Evolutionary conservation across 2,329 filamentous ascomycete genomes (phyloP).

Genomic region (Curvularia sp.): DNA sequence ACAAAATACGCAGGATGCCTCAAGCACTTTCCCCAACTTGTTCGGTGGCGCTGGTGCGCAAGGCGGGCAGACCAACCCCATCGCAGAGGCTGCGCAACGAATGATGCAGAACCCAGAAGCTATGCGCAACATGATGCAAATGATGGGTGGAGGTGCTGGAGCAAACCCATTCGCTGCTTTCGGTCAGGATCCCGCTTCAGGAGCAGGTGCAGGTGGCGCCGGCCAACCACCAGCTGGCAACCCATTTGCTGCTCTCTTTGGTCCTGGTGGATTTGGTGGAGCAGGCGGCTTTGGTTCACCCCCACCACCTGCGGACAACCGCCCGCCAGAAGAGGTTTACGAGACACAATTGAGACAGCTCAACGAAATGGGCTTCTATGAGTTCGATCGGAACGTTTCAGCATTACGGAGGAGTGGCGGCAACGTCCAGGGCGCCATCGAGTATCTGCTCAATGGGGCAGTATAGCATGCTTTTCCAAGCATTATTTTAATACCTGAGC

Average conservation of each 20-base stretch:
- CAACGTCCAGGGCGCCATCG: slow-evolving; percentile 90
- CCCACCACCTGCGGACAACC: slow-evolving; percentile 72
- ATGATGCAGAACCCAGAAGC: slow-evolving; percentile 66
- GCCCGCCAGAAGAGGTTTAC: slow-evolving; percentile 93
- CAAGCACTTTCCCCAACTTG: slow-evolving; percentile 56
- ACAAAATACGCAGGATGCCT: slow-evolving; percentile 31
- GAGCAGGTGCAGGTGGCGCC: slow-evolving; percentile 42
- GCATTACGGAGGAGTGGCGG: slow-evolving; percentile 88
- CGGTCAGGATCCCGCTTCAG: slow-evolving; percentile 53
- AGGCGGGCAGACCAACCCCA: slow-evolving; percentile 57
- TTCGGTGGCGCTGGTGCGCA: slow-evolving; percentile 56
- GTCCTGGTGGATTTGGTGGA: slow-evolving; percentile 52
- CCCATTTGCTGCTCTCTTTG: slow-evolving; percentile 54
- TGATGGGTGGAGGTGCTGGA: slow-evolving; percentile 60
- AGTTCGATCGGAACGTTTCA: slow-evolving; percentile 91
- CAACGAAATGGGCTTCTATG: slow-evolving; percentile 98
- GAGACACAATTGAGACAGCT: slow-evolving; percentile 88
- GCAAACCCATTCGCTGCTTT: slow-evolving; percentile 52
- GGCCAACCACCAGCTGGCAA: slow-evolving; percentile 41
- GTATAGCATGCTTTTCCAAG: slow-evolving; percentile 29
- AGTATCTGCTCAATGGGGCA: slow-evolving; percentile 64
- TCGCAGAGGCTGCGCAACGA: slow-evolving; percentile 55
- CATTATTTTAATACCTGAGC: slow-evolving; percentile 4
- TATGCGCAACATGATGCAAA: slow-evolving; percentile 59
- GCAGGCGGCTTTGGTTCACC: slow-evolving; percentile 47